Conservation (phyloP, 495 filamentous ascomycete species). For the Penicillium maclennaniae region DNA sequence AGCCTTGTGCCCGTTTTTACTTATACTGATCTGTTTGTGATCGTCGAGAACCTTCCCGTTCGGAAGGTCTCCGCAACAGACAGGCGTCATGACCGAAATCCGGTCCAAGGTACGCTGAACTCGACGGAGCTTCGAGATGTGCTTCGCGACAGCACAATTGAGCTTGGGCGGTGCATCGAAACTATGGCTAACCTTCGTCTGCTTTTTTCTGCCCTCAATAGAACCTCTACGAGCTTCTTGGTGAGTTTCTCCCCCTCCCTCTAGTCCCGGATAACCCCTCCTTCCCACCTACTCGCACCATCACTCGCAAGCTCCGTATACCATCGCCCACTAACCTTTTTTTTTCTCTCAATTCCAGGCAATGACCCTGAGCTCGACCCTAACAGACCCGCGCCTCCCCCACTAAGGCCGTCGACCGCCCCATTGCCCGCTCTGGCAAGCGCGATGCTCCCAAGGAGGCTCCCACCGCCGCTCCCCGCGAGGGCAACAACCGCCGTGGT, state of each 20-base stretch:
- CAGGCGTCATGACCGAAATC: slow-evolving; percentile 52
- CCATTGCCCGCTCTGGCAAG: slow-evolving; percentile 73
- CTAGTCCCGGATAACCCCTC: background rate
- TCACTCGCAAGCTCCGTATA: background rate
- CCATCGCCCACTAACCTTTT: slow-evolving; percentile 19
- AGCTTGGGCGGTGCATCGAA: slow-evolving; percentile 1
- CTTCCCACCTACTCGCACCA: background rate
- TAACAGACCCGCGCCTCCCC: slow-evolving; percentile 68
- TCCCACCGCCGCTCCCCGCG: slow-evolving; percentile 42
- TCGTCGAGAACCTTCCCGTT: slow-evolving; percentile 44
- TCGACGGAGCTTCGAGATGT: slow-evolving; percentile 10
- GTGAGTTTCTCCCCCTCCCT: slow-evolving; percentile 51
- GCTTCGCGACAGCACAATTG: slow-evolving; percentile 10
- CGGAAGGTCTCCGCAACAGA: slow-evolving; percentile 45
- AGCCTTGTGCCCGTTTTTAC: slow-evolving; percentile 32
- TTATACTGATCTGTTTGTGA: slow-evolving; percentile 33
- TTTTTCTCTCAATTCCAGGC: slow-evolving; percentile 46
- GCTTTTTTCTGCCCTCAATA: slow-evolving; percentile 15
- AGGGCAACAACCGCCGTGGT: slow-evolving; percentile 49
- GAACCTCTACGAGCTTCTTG: slow-evolving; percentile 88
- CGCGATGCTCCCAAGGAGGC: slow-evolving; percentile 76
- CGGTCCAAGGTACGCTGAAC: slow-evolving; percentile 47
- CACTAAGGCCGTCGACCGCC: slow-evolving; percentile 82
- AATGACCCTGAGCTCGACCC: slow-evolving; percentile 89
- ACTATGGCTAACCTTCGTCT: slow-evolving; percentile 26